These are phyloP conservation scores for Fusarium buxicola DNA, from an alignment of 2,329 filamentous ascomycete genomes.

Conservation along the genomic window DNA sequence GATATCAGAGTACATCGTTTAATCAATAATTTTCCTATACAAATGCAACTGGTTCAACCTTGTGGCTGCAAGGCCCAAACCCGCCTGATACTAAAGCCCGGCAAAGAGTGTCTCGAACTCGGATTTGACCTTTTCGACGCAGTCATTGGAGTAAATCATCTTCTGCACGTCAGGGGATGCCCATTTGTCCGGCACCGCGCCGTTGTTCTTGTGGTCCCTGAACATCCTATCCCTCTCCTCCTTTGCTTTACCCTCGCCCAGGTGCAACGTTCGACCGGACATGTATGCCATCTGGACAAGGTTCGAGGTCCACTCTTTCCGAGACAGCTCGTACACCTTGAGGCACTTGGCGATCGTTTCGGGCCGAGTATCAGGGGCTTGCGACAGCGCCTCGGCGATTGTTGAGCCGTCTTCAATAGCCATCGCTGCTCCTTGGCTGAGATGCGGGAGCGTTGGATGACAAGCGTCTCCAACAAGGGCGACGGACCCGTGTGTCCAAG, in stretches of 20 bases:
- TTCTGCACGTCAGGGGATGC: conserved; percentile 76
- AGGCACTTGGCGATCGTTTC: conserved; percentile 44
- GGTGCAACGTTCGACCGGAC: conserved; percentile 64
- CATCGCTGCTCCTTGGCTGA: conserved; percentile 75
- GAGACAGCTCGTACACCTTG: conserved; percentile 44
- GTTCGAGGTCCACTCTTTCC: conserved; percentile 44
- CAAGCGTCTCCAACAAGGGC: conserved; percentile 73
- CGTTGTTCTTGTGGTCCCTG: conserved; percentile 62
- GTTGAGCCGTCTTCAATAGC: conserved; percentile 73
- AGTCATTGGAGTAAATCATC: conserved; percentile 74
- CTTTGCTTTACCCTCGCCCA: conserved; percentile 68
- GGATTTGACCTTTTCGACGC: conserved; percentile 58
- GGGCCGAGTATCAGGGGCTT: conserved; percentile 35
- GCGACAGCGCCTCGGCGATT: conserved; percentile 40
- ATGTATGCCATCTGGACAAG: conserved; percentile 43
- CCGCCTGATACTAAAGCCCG: conserved; percentile 23
- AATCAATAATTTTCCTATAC: conserved; percentile 36
- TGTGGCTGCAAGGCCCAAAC: conserved; percentile 5
- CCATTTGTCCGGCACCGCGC: conserved; percentile 74
- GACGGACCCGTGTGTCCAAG: conserved; percentile 68
- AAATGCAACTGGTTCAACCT: neutral
- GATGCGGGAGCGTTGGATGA: conserved; percentile 75
- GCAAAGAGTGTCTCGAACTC: conserved; percentile 41
- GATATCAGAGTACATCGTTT: conserved; percentile 33
- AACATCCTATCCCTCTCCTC: conserved; percentile 70